Conservation (phyloP, 257 asterid species). For the Ophiorrhiza pumila region DNA sequence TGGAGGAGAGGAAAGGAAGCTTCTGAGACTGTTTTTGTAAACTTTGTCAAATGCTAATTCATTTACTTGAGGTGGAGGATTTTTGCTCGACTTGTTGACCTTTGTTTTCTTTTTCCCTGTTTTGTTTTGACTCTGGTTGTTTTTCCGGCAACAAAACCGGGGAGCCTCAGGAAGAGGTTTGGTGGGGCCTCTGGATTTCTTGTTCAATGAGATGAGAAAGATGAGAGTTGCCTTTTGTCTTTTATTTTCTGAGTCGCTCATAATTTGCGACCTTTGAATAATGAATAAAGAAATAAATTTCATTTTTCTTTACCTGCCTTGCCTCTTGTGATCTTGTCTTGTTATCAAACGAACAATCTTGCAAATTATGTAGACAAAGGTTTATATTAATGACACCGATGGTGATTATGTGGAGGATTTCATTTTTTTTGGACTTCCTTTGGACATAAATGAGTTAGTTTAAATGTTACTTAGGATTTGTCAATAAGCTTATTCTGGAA, state of each 20-base stretch:
- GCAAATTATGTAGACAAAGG: no score
- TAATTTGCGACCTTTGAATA: conserved; percentile 19
- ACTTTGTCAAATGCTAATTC: background rate
- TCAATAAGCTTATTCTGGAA: background rate
- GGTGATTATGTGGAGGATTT: background rate
- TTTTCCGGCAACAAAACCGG: conserved; percentile 15
- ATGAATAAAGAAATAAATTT: background rate
- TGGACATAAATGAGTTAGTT: no score
- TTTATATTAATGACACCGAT: no score
- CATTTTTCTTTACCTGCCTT: background rate
- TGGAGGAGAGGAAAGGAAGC: conserved; percentile 32
- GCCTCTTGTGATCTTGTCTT: no score
- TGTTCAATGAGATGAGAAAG: conserved; percentile 15
- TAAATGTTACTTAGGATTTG: no score
- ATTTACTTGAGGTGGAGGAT: background rate
- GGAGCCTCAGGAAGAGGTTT: background rate
- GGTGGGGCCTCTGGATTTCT: conserved; percentile 30
- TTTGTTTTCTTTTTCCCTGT: background rate
- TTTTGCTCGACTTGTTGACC: background rate
- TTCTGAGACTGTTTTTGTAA: conserved; percentile 50
- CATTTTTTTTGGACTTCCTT: no score
- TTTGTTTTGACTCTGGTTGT: background rate
- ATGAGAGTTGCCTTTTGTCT: conserved; percentile 28
- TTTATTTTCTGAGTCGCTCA: background rate
- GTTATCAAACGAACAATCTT: no score